Percentiles rank a stretch among this genome's conserved stretches.
Evolutionary conservation across 2,329 filamentous ascomycete species (phyloP).

Genomic region (Pyricularia grisea): DNA sequence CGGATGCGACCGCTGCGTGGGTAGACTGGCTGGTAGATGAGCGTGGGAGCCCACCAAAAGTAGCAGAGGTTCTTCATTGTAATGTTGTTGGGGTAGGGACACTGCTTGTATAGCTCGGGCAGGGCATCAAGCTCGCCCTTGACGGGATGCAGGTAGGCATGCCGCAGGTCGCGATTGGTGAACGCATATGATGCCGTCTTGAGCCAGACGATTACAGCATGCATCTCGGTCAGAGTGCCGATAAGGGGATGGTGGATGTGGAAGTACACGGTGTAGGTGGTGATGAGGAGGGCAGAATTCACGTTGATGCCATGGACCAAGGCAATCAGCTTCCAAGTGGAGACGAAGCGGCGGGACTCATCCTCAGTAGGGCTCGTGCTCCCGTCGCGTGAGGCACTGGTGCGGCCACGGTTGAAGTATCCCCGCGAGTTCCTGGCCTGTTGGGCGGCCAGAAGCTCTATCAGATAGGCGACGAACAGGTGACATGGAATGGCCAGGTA

Average conservation of each 20-base stretch:
- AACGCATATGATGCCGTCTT: conserved; percentile 95
- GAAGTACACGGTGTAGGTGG: conserved; percentile 81
- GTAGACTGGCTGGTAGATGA: conserved; percentile 96
- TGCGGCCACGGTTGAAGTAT: neutral
- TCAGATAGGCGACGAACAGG: conserved; percentile 79
- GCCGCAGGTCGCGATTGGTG: conserved; percentile 89
- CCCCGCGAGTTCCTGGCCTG: conserved; percentile 60
- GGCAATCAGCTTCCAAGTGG: conserved; percentile 72
- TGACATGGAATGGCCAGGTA: conserved; percentile 87
- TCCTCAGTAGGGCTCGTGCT: conserved; percentile 47
- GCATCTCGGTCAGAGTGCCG: conserved; percentile 80
- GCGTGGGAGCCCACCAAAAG: conserved; percentile 96
- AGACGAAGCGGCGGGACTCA: conserved; percentile 56
- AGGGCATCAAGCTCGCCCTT: conserved; percentile 57
- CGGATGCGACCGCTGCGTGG: conserved; percentile 73
- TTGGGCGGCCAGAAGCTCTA: conserved; percentile 74
- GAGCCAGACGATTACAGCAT: conserved; percentile 91
- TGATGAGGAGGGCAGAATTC: conserved; percentile 68
- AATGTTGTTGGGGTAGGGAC: conserved; percentile 86
- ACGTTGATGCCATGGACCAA: conserved; percentile 78
- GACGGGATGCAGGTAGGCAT: conserved; percentile 74
- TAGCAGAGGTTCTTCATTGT: conserved; percentile 81
- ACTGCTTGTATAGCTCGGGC: conserved; percentile 71
- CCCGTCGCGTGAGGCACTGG: conserved; percentile 40
- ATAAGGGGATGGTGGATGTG: conserved; percentile 89